Evolutionary conservation across 1,284 basidiomycete species (phyloP).

Genomic region (Leucoagaricus sp.): DNA sequence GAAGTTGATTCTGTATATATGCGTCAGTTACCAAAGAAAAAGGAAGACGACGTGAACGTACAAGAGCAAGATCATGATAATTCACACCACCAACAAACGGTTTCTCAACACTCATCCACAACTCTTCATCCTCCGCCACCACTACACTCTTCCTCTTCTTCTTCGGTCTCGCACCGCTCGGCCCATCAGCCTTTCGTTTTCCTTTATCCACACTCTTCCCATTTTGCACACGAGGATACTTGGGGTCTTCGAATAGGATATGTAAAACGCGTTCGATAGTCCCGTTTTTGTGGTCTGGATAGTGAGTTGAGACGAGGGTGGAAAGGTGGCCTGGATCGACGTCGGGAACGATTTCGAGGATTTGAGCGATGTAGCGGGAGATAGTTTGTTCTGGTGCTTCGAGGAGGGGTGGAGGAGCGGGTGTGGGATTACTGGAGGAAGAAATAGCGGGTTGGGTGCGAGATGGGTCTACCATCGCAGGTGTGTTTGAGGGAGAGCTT

Average conservation of each 20-base stretch:
- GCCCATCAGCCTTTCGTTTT: slow-evolving; percentile 7
- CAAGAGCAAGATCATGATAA: slow-evolving; percentile 47
- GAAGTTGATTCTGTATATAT: slow-evolving; percentile 50
- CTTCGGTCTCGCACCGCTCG: slow-evolving; percentile 20
- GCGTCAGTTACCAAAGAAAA: neutral
- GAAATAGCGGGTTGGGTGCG: too few species aligned
- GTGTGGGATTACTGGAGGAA: too few species aligned
- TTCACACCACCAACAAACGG: slow-evolving; percentile 36
- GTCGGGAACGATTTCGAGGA: slow-evolving; percentile 70
- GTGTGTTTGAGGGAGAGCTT: too few species aligned
- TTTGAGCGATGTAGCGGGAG: slow-evolving; percentile 3
- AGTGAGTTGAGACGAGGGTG: slow-evolving; percentile 44
- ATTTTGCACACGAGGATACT: slow-evolving; percentile 56
- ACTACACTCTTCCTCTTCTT: slow-evolving; percentile 19
- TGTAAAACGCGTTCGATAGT: slow-evolving; percentile 58
- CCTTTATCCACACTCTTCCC: slow-evolving; percentile 28
- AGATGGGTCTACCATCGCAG: too few species aligned
- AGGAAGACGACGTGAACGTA: neutral
- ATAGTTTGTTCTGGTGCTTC: slow-evolving; percentile 6
- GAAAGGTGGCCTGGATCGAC: slow-evolving; percentile 55
- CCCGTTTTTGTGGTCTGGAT: slow-evolving; percentile 31
- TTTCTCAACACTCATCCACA: slow-evolving; percentile 52
- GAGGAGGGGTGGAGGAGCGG: neutral
- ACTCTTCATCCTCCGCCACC: slow-evolving; percentile 30
- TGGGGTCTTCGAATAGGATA: slow-evolving; percentile 57